Evolutionary conservation across 1,284 basidiomycete genomes (phyloP).

Genomic region (Trichosporon sp.): DNA sequence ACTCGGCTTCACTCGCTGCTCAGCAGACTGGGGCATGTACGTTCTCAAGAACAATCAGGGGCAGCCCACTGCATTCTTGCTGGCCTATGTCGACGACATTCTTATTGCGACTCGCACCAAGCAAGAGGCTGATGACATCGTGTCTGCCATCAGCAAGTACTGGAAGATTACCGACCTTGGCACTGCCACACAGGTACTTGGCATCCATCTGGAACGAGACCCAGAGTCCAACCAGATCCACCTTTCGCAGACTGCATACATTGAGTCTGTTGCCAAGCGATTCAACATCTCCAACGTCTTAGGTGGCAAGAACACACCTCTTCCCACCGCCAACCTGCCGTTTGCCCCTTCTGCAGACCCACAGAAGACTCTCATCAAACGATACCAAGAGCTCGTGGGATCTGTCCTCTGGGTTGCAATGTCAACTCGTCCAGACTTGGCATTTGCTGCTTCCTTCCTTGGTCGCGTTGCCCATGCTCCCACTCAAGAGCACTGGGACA

Average conservation of each 20-base stretch:
- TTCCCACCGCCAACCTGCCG: constrained; percentile 1
- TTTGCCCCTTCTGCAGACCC: background rate
- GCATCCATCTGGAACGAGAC: constrained; percentile 37
- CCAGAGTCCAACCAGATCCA: constrained; percentile 25
- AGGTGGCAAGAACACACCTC: constrained; percentile 12
- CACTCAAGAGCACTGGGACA: constrained; percentile 44
- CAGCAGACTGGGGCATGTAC: constrained; percentile 47
- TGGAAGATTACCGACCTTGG: constrained; percentile 33
- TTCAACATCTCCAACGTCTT: constrained; percentile 24
- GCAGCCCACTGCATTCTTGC: constrained; percentile 5
- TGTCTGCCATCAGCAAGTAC: constrained; percentile 20
- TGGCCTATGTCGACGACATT: constrained; percentile 21
- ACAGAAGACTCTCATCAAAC: background rate
- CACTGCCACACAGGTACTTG: constrained; percentile 24
- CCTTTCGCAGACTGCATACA: constrained; percentile 48
- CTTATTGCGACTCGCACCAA: constrained; percentile 8
- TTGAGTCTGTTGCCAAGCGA: constrained; percentile 41
- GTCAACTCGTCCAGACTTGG: constrained; percentile 9
- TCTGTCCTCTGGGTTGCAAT: constrained; percentile 26
- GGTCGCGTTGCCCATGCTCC: constrained; percentile 20
- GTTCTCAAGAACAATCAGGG: constrained; percentile 1
- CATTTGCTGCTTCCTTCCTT: constrained; percentile 27
- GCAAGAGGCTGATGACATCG: constrained; percentile 7
- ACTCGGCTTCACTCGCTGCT: constrained; percentile 37
- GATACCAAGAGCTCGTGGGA: constrained; percentile 28